Percentiles rank a stretch among this genome's conserved stretches.
These are phyloP conservation scores for Daldinia concentrica DNA, from an alignment of 495 filamentous ascomycete species.

Conservation along the genomic window DNA sequence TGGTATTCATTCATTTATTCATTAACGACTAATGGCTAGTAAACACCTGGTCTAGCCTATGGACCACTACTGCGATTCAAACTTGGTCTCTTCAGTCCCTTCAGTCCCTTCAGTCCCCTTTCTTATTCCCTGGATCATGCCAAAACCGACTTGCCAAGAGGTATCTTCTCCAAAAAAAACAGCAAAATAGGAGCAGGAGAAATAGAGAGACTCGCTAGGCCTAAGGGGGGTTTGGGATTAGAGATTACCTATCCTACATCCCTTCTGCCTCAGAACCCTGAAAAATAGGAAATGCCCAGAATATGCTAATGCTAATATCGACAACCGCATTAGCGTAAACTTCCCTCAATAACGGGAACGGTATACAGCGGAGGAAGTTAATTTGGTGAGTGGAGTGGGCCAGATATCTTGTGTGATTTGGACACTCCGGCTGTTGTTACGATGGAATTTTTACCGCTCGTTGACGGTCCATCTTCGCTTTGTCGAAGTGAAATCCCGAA, in stretches of 20 bases:
- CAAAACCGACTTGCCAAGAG: constrained; percentile 15
- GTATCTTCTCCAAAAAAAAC: constrained; percentile 29
- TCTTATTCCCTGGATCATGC: constrained; percentile 14
- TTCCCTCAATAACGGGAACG: not conserved
- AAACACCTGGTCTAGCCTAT: not conserved
- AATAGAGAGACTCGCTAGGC: not conserved
- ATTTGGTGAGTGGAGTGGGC: not conserved
- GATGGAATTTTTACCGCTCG: constrained; percentile 41
- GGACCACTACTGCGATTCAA: constrained; percentile 11
- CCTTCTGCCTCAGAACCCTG: not conserved
- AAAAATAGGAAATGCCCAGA: not conserved
- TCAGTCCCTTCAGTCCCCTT: constrained; percentile 3
- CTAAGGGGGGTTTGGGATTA: not conserved
- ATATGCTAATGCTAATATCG: not conserved
- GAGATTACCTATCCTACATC: not conserved
- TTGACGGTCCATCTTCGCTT: constrained; percentile 61
- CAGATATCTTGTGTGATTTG: not conserved
- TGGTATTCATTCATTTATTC: constrained; percentile 12
- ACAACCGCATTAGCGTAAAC: not conserved
- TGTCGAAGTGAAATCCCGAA: constrained; percentile 48
- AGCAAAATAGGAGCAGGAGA: not conserved
- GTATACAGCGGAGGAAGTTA: not conserved
- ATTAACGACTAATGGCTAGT: not conserved
- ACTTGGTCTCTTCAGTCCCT: constrained; percentile 13
- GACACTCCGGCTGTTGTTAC: not conserved